Base-by-base conservation (phyloP, 2,329 filamentous ascomycete genomes). In the Lachnellula cervina region DNA sequence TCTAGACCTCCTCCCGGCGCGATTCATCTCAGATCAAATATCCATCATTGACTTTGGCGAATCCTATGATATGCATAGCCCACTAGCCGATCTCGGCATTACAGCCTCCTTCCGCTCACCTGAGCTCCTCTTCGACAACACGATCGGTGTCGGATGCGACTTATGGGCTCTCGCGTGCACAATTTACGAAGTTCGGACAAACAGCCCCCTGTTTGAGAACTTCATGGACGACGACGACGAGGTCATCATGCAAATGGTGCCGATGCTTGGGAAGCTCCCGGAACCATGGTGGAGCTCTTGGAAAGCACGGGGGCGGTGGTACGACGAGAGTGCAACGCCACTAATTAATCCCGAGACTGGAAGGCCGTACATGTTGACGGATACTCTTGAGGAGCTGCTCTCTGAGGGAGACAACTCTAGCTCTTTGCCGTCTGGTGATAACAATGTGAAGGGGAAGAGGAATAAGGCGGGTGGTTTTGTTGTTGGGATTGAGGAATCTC, bases 11-110 rank as follows among this genome's bases (percentile, higher is more conserved):
- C 47, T 57, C 7, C 42, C 51, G 38, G 40, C 51, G 54, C 51
- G 51, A 32, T 54, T 54, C 16, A 44, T 52, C 34, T 51, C 55
- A 54, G 47, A 51, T 49, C 51, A 52, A 49, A 35, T 51, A 19
- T 54, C 34, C 44, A 51, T 54, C 42, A 52, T 54, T n/a, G 55
- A 57, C 34, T 57, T 57, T 17, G 54, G 54, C 43, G 54, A 56
- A 52, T 56, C 54, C 32, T 56, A 52, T 45, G 32, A 56, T 52
- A 49, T 49, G 42, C 8, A 43, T 37, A 49, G 17, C 25, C 54
- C 49, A 37, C 54, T 49, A 35, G 9, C 42, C 43, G 54, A 52
- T 48, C 43, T 56, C 37, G 49, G 49, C 25, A 56, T 52, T 16
- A 42, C 49, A 56, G 49, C 54, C 35, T 35, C 49, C 23, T 56